Evolutionary conservation across 495 filamentous ascomycete species (phyloP).

Genomic region (Collariella sp.): DNA sequence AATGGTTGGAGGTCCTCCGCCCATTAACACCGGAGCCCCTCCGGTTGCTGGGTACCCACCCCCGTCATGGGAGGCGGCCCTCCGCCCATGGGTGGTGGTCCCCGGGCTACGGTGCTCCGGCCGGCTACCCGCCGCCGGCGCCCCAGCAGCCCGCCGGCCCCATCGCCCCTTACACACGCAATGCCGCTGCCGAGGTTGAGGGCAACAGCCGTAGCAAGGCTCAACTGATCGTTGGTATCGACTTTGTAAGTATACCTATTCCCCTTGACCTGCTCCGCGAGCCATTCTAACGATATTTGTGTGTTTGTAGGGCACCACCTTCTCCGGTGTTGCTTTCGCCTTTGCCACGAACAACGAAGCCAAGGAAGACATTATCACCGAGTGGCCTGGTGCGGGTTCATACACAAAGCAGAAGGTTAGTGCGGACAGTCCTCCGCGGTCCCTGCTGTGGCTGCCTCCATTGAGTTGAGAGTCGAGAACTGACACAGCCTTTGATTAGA

Average conservation of each 20-base stretch:
- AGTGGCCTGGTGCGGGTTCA: slow-evolving; percentile 68
- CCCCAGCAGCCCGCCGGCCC: slow-evolving; percentile 35
- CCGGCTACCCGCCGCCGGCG: slow-evolving; percentile 37
- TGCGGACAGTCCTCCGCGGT: not conserved
- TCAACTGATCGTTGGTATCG: slow-evolving; percentile 72
- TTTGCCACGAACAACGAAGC: slow-evolving; percentile 70
- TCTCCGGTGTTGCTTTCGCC: slow-evolving; percentile 66
- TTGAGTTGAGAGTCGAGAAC: not conserved
- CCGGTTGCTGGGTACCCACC: slow-evolving; percentile 47
- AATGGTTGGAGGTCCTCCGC: slow-evolving; percentile 60
- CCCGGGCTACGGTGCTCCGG: slow-evolving; percentile 34
- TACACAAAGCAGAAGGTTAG: slow-evolving; percentile 67
- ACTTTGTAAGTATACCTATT: slow-evolving; percentile 53
- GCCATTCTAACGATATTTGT: slow-evolving; percentile 17
- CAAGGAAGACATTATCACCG: slow-evolving; percentile 71
- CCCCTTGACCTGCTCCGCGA: not conserved
- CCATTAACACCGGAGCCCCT: slow-evolving; percentile 57
- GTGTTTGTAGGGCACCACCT: slow-evolving; percentile 55
- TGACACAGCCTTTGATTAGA: slow-evolving; percentile 33
- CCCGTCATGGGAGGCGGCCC: slow-evolving; percentile 45
- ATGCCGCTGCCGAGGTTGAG: slow-evolving; percentile 71
- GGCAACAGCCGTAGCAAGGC: slow-evolving; percentile 73
- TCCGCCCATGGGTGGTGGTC: slow-evolving; percentile 45
- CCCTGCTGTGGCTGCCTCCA: not conserved
- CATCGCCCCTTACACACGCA: slow-evolving; percentile 42